Percentiles rank a stretch among this genome's conserved stretches.
phyloP scores from a whole-genome alignment of 225 moss, liverwort and hornwort genomes.

The Bryum argenteum region DNA sequence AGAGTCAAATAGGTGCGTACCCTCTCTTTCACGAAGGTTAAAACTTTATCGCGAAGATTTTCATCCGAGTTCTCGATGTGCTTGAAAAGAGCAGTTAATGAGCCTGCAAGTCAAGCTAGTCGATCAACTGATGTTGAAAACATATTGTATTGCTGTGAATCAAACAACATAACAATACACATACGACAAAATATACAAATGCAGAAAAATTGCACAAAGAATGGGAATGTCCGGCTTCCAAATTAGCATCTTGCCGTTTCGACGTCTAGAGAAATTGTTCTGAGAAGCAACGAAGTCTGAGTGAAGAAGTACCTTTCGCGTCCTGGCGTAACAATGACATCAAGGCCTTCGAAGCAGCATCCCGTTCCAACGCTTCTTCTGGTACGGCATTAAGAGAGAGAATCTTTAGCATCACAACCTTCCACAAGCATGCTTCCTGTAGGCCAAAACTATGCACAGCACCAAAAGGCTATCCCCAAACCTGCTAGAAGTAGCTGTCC shows the following conservation, averaged over 20 bases:
- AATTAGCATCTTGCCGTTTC: background rate
- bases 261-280: background rate
- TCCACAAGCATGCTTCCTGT: background rate
- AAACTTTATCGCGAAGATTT: conserved; percentile 92
- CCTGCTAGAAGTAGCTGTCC: conserved; percentile 96
- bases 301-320: conserved; percentile 69
- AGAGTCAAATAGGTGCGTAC: conserved; percentile 42
- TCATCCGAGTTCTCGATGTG: conserved; percentile 98
- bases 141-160: background rate
- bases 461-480: conserved; percentile 32
- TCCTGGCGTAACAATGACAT: conserved; percentile 98
- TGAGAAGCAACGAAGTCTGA: conserved; percentile 4
- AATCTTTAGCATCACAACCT: background rate
- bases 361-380: conserved; percentile 94
- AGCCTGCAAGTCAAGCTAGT: conserved; percentile 54
- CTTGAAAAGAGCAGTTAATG: conserved; percentile 94
- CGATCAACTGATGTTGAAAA: conserved; percentile 13
- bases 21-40: conserved; percentile 89
- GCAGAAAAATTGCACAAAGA: background rate
- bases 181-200: background rate
- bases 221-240: background rate
- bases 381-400: conserved; percentile 36
- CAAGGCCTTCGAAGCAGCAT: conserved; percentile 94
- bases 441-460: background rate
- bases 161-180: conserved; percentile 2